Percentiles rank a stretch among this genome's conserved stretches.
These are phyloP conservation scores for Colletotrichum camelliae DNA, from an alignment of 2,329 filamentous ascomycete species.

Conservation along the genomic window DNA sequence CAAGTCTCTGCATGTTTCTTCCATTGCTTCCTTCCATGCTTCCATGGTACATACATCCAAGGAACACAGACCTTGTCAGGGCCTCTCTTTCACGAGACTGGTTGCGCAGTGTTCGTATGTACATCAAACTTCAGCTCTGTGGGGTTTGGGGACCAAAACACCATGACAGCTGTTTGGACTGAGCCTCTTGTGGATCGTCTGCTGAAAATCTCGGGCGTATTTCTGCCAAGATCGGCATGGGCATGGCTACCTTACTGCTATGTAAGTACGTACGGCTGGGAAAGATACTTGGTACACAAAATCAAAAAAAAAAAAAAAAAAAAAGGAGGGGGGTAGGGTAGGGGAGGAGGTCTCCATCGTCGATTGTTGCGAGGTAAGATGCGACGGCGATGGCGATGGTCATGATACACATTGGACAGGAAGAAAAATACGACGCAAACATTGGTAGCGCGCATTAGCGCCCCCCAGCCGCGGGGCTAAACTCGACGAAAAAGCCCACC, in stretches of 20 bases:
- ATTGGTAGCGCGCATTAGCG: slow-evolving; percentile 5
- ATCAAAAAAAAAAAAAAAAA: background rate
- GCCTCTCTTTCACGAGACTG: no score
- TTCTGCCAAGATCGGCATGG: background rate
- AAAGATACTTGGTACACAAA: background rate
- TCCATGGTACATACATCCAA: background rate
- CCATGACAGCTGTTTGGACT: background rate
- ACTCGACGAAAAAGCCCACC: background rate
- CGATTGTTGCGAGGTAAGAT: background rate
- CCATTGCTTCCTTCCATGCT: background rate
- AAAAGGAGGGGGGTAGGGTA: background rate
- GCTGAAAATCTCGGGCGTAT: background rate
- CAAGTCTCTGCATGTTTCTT: background rate
- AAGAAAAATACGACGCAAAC: background rate
- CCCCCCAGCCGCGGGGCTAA: background rate
- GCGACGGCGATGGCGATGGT: background rate
- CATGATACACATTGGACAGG: background rate
- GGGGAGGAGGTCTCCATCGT: background rate
- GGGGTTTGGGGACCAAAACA: background rate
- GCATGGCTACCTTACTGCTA: background rate
- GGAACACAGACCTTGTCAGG: background rate
- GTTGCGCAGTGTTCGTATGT: background rate
- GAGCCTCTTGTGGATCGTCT: background rate
- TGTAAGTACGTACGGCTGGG: background rate
- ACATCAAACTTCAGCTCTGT: background rate